Evolutionary conservation across 2,329 filamentous ascomycete genomes (phyloP).

Genomic region (Botrytis pseudocinerea): DNA sequence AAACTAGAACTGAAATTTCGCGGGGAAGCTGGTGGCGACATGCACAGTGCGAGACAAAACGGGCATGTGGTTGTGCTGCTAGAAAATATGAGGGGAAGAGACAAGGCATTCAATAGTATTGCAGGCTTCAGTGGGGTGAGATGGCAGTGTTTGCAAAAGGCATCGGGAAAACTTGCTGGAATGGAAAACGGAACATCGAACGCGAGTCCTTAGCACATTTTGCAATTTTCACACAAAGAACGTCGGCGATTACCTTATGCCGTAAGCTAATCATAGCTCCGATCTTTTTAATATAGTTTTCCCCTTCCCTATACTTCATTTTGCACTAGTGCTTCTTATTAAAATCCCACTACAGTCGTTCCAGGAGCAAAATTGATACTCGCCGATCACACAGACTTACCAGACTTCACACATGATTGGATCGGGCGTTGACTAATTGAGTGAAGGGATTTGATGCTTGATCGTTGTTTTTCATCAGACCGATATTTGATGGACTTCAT

Average conservation of each 20-base stretch:
- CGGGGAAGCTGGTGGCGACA: background rate
- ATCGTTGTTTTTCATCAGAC: background rate
- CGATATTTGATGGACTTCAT: background rate
- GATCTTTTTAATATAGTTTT: background rate
- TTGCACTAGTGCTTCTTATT: background rate
- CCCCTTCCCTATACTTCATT: background rate
- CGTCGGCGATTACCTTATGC: background rate
- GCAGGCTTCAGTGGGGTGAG: constrained; percentile 42
- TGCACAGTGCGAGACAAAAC: constrained; percentile 23
- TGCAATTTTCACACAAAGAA: background rate
- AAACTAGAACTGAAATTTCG: constrained; percentile 30
- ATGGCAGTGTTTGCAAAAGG: constrained; percentile 41
- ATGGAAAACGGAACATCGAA: background rate
- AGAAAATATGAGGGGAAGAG: constrained; percentile 39
- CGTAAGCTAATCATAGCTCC: background rate
- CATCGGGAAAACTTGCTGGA: background rate
- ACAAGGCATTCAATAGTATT: constrained; percentile 43
- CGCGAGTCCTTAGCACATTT: background rate
- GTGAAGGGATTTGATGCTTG: background rate
- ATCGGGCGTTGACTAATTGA: background rate
- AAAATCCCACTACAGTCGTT: background rate
- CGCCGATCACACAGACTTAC: background rate
- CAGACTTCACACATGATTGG: background rate
- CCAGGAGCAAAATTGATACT: background rate
- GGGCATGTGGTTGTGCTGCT: constrained; percentile 26